Percentiles rank a stretch among this genome's conserved stretches.
These are phyloP conservation scores for Fraxinus ornus DNA, from an alignment of 305 asterid genomes.

Conservation along the genomic window DNA sequence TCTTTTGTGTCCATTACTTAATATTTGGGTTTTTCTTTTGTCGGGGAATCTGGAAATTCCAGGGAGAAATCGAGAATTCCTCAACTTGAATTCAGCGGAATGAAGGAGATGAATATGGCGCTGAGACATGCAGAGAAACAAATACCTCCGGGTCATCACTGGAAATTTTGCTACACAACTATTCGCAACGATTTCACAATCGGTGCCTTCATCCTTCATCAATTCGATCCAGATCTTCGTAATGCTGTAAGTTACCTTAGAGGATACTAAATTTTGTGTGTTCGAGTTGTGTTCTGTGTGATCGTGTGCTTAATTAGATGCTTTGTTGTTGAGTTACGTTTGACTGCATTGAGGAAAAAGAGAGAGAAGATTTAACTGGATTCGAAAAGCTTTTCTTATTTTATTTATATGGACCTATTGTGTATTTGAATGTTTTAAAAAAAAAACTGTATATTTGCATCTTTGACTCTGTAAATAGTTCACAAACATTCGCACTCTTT, in stretches of 20 bases:
- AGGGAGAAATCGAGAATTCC: neutral
- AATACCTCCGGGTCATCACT: neutral
- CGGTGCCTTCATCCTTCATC: neutral
- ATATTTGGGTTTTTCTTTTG: neutral
- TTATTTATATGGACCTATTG: neutral
- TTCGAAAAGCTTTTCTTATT: neutral
- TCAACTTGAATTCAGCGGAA: neutral
- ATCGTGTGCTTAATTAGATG: neutral
- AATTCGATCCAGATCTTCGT: neutral
- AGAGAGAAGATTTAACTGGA: neutral
- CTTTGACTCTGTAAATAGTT: neutral
- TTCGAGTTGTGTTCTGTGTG: neutral
- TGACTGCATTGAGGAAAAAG: neutral
- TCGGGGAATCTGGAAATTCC: neutral
- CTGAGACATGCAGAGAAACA: neutral
- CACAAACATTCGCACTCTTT: too few relatives aligned
- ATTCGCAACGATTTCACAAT: neutral
- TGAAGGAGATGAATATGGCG: neutral
- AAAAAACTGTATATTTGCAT: neutral
- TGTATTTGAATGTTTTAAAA: neutral
- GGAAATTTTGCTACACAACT: neutral
- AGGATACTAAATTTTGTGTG: neutral
- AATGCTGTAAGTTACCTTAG: neutral
- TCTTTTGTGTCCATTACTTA: neutral
- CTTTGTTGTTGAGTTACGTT: neutral